Base-by-base conservation (phyloP, 148 eudicot species). In the Cornus kousa region DNA sequence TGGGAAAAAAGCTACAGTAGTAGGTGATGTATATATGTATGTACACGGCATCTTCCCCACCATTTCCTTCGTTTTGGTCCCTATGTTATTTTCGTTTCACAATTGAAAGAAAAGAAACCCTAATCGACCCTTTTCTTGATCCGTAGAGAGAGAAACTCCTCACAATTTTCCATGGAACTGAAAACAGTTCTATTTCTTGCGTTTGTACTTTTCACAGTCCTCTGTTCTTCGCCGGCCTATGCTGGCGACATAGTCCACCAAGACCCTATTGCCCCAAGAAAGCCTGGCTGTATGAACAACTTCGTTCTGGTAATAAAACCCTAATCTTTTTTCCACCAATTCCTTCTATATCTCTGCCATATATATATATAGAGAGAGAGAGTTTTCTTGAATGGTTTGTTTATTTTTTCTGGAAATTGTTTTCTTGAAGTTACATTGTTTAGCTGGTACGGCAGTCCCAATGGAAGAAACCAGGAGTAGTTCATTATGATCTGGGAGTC, bases 201-300 rank as follows among this genome's bases (percentile, higher is more conserved):
- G 71, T 70, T 77, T 59, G 28, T 68, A 67, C 37, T 67, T 75
- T 57, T 73, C 55, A 46, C 68, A 33, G 39, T 80, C 79, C 78
- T 80, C 53, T 75, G 62, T 76, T 74, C 73, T 57, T 74, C 81
- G 71, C 66, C 71, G 46, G 90, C 79, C 72, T 82, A 83, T 83
- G 98, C 87, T 11, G 97, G 98, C 71, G 99, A 93, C 69, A 94
- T 96, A 76, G 97, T 96, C 71, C 99, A 96, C 77, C 91, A 87
- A 68, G 97, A 96, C 87, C 89, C 90, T 84, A 69, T 64, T 19
- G 97, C 99, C 72, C 99, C 97, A 5, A 88, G 85, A 70, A 84
- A 83, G 40, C 97, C 97, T 79, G 99, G 98, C 20, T 96, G 99
- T 82, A 89, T 90, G 13, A 96, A 96, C 80, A 85, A 89, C 72